phyloP scores from a whole-genome alignment of 768 basidiomycete species.

The Tulasnella sp. region DNA sequence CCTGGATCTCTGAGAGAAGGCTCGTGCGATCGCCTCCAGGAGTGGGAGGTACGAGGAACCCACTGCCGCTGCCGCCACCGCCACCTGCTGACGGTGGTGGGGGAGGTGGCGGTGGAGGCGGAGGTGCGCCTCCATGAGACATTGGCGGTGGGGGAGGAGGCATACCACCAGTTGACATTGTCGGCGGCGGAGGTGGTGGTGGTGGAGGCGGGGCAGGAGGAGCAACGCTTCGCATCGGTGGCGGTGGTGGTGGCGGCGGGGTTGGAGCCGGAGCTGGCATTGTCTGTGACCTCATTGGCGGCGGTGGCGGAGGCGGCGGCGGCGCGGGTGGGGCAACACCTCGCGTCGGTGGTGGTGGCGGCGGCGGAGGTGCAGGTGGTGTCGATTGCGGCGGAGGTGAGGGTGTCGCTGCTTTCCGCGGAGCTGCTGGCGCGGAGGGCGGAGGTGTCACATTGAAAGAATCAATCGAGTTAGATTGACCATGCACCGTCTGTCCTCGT shows the following conservation, averaged over 20 bases:
- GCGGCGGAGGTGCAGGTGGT: slow-evolving; percentile 25
- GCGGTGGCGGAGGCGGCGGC: slow-evolving; percentile 26
- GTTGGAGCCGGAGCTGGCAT: slow-evolving; percentile 24
- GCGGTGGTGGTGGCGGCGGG: slow-evolving; percentile 37
- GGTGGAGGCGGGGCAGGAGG: slow-evolving; percentile 27
- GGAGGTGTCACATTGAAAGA: neutral
- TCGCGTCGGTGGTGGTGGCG: slow-evolving; percentile 27
- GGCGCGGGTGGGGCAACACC: slow-evolving; percentile 23
- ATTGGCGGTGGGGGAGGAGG: slow-evolving; percentile 30
- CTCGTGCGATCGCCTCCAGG: slow-evolving; percentile 48
- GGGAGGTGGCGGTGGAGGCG: slow-evolving; percentile 26
- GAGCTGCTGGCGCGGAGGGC: slow-evolving; percentile 27
- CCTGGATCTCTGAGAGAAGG: slow-evolving; percentile 72
- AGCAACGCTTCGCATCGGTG: slow-evolving; percentile 22
- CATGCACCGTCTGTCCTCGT: neutral
- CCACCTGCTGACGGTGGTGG: slow-evolving; percentile 28
- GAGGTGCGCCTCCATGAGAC: slow-evolving; percentile 19
- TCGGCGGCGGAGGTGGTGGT: slow-evolving; percentile 25
- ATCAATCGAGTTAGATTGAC: neutral
- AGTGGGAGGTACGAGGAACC: slow-evolving; percentile 35
- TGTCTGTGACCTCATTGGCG: slow-evolving; percentile 21
- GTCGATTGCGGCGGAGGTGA: slow-evolving; percentile 12
- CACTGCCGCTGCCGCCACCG: slow-evolving; percentile 25
- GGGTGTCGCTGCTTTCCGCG: slow-evolving; percentile 18
- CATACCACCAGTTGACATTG: slow-evolving; percentile 20